These are phyloP conservation scores for Melocanna baccifera DNA, from an alignment of 176 grass and related monocot species.

Conservation along the genomic window DNA sequence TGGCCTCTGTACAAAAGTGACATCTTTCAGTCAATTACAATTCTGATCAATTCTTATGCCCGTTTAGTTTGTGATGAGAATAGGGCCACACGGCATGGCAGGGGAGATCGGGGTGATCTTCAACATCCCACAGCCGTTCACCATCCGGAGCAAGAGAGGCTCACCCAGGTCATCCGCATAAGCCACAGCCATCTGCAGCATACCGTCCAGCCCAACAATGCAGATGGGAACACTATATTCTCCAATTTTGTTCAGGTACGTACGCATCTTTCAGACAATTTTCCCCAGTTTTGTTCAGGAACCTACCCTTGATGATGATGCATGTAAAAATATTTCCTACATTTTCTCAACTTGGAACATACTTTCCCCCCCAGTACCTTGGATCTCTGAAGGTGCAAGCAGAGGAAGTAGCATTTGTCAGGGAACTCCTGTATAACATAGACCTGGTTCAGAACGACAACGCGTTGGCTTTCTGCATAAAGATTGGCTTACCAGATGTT, in stretches of 20 bases:
- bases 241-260: constrained; percentile 25
- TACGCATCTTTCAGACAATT: neutral
- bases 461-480: neutral
- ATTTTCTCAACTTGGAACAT: neutral
- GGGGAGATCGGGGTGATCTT: constrained; percentile 58
- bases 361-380: neutral
- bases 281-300: neutral
- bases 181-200: constrained; percentile 38
- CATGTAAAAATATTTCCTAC: neutral
- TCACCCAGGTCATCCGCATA: constrained; percentile 45
- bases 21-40: neutral
- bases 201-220: constrained; percentile 20
- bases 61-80: constrained; percentile 18
- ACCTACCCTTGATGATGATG: neutral
- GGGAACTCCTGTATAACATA: neutral
- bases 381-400: constrained; percentile 8
- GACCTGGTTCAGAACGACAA: neutral
- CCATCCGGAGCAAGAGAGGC: constrained; percentile 39
- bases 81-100: constrained; percentile 43
- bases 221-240: constrained; percentile 19
- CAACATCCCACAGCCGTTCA: constrained; percentile 57
- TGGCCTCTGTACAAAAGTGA: too few relatives aligned
- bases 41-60: neutral
- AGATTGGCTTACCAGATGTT: too few relatives aligned
- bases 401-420: neutral